Evolutionary conservation across 768 basidiomycete genomes (phyloP).

Genomic region (Lactarius deliciosus): DNA sequence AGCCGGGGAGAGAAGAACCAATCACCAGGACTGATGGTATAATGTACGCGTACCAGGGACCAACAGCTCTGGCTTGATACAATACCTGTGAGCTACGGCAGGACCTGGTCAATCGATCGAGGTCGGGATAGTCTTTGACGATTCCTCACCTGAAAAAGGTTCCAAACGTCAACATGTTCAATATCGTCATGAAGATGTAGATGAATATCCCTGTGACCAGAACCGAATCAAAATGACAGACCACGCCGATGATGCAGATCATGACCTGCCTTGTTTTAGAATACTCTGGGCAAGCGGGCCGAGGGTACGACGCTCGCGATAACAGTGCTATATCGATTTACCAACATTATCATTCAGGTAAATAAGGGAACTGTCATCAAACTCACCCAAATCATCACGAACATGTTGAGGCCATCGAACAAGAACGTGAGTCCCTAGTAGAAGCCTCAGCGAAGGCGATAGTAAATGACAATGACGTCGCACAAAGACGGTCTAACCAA

Average conservation of each 20-base stretch:
- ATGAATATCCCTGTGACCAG: conserved; percentile 19
- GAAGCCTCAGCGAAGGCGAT: neutral
- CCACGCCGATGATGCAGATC: neutral
- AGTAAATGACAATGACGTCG: neutral
- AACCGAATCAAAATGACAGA: neutral
- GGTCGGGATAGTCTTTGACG: neutral
- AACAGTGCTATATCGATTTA: conserved; percentile 16
- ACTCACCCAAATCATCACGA: conserved; percentile 18
- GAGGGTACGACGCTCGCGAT: conserved; percentile 14
- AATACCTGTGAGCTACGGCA: too few relatives aligned
- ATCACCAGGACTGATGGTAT: conserved; percentile 25
- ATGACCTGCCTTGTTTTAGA: conserved; percentile 25
- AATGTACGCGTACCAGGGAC: conserved; percentile 26
- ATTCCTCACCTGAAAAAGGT: conserved; percentile 22
- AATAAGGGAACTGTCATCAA: neutral
- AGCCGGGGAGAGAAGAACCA: conserved; percentile 2
- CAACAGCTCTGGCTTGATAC: too few relatives aligned
- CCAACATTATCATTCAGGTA: neutral
- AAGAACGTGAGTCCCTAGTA: conserved; percentile 6
- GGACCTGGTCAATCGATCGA: neutral
- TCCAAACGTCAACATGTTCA: conserved; percentile 28
- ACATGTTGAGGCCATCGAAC: conserved; percentile 24
- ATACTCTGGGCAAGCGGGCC: conserved; percentile 23
- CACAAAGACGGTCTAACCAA: conserved; percentile 16
- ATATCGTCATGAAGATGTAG: conserved; percentile 25